These are phyloP conservation scores for Stentor roeselii DNA, from an alignment of 73 alveolate genomes.

Conservation along the genomic window DNA sequence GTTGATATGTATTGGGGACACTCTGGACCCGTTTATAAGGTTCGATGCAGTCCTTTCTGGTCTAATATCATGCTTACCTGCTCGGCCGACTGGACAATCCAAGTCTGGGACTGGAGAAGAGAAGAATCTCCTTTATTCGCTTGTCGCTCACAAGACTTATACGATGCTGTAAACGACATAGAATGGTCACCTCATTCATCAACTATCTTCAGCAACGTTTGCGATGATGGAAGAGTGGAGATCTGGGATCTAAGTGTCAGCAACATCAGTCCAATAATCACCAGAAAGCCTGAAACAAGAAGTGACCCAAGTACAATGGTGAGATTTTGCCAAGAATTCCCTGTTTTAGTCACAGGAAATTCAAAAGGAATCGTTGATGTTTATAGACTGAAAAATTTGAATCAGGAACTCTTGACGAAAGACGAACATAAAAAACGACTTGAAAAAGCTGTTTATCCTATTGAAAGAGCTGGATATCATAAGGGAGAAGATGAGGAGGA, in stretches of 20 bases:
- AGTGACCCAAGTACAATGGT: slow-evolving; percentile 88
- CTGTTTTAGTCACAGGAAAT: slow-evolving; percentile 92
- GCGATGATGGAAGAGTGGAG: slow-evolving; percentile 98
- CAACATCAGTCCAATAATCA: slow-evolving; percentile 54
- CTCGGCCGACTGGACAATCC: slow-evolving; percentile 97
- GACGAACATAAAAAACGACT: slow-evolving; percentile 72
- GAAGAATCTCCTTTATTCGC: slow-evolving; percentile 53
- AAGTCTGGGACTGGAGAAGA: slow-evolving; percentile 92
- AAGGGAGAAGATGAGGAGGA: slow-evolving; percentile 34
- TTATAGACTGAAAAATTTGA: slow-evolving; percentile 79
- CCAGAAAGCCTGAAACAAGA: slow-evolving; percentile 36
- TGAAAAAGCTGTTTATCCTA: slow-evolving; percentile 60
- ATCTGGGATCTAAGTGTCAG: slow-evolving; percentile 93
- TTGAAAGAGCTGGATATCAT: slow-evolving; percentile 40
- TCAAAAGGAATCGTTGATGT: slow-evolving; percentile 82
- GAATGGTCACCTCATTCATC: slow-evolving; percentile 94
- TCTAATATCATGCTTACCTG: slow-evolving; percentile 89
- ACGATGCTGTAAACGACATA: slow-evolving; percentile 93
- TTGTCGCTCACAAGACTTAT: slow-evolving; percentile 58
- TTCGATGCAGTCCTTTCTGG: slow-evolving; percentile 95
- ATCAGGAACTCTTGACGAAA: slow-evolving; percentile 78
- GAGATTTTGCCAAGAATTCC: slow-evolving; percentile 82
- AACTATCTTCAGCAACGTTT: slow-evolving; percentile 92
- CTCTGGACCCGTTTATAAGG: slow-evolving; percentile 96
- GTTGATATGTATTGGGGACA: slow-evolving; percentile 94